Evolutionary conservation across 768 basidiomycete genomes (phyloP).

Genomic region (Sarcodon aspratus): DNA sequence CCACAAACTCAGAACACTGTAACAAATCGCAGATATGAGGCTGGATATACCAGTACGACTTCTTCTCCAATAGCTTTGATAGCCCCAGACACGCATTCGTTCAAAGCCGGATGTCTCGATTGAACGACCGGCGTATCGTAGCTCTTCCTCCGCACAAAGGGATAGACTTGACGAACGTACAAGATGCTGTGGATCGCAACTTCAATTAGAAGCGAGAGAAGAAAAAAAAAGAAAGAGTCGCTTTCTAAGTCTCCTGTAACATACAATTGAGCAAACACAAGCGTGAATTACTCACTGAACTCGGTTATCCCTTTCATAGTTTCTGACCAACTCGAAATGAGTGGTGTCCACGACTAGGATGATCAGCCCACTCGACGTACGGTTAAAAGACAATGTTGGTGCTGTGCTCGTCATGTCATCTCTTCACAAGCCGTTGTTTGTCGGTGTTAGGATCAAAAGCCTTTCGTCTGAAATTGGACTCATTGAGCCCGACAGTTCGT

Average conservation of each 20-base stretch:
- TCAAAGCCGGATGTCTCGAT: conserved; percentile 82
- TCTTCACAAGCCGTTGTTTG: not conserved
- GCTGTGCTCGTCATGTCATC: conserved; percentile 5
- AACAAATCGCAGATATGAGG: not conserved
- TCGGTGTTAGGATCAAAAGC: too few relatives aligned
- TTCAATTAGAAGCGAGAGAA: conserved; percentile 51
- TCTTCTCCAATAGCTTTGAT: conserved; percentile 74
- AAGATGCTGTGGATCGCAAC: conserved; percentile 89
- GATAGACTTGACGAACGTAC: conserved; percentile 86
- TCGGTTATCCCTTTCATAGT: conserved; percentile 54
- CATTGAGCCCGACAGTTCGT: too few relatives aligned
- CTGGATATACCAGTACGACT: conserved; percentile 39
- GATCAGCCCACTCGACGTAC: conserved; percentile 10
- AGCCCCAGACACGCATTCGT: conserved; percentile 84
- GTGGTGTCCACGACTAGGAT: not conserved
- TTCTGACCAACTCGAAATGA: conserved; percentile 27
- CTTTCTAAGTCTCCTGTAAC: too few relatives aligned
- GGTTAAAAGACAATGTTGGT: conserved; percentile 19
- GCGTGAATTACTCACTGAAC: conserved; percentile 43
- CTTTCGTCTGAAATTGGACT: too few relatives aligned
- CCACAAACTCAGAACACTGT: not conserved
- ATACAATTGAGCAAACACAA: not conserved
- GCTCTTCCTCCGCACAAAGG: conserved; percentile 81
- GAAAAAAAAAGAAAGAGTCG: not conserved
- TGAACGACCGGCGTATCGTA: conserved; percentile 89